phyloP scores from a whole-genome alignment of 768 basidiomycete species.

The Russula griseocarnosa region DNA sequence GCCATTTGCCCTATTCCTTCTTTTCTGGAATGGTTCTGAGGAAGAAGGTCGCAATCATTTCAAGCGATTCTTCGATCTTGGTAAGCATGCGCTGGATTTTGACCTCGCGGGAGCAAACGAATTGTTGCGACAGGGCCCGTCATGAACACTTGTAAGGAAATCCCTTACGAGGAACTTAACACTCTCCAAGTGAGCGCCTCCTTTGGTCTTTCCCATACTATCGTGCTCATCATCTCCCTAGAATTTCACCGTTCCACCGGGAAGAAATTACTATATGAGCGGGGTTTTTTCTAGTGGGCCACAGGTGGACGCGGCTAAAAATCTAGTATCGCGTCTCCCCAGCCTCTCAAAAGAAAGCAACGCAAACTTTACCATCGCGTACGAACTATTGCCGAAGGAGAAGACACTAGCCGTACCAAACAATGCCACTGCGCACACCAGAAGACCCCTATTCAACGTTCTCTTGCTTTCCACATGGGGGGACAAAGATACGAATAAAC shows the following conservation, averaged over 20 bases:
- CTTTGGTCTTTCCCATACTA: not conserved
- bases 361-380: not conserved
- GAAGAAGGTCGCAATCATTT: slow-evolving; percentile 30
- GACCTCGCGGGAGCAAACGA: not conserved
- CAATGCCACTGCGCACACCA: slow-evolving; percentile 25
- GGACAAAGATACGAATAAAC: slow-evolving; percentile 11
- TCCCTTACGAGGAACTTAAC: slow-evolving; percentile 28
- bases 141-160: slow-evolving; percentile 27
- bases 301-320: not conserved
- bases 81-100: slow-evolving; percentile 15
- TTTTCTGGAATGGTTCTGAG: slow-evolving; percentile 33
- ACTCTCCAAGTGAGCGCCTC: slow-evolving; percentile 18
- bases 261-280: slow-evolving; percentile 24
- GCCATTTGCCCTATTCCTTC: slow-evolving; percentile 23
- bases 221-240: not conserved
- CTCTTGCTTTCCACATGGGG: not conserved
- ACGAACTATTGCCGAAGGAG: slow-evolving; percentile 18
- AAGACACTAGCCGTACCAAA: slow-evolving; percentile 25
- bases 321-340: slow-evolving; percentile 8
- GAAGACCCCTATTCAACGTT: slow-evolving; percentile 7
- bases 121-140: slow-evolving; percentile 23
- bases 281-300: slow-evolving; percentile 15
- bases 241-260: slow-evolving; percentile 19
- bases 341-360: not conserved
- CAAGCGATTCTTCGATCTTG: slow-evolving; percentile 31